Conservation (phyloP, 345 rosid species). For the Populus pruinosa region DNA sequence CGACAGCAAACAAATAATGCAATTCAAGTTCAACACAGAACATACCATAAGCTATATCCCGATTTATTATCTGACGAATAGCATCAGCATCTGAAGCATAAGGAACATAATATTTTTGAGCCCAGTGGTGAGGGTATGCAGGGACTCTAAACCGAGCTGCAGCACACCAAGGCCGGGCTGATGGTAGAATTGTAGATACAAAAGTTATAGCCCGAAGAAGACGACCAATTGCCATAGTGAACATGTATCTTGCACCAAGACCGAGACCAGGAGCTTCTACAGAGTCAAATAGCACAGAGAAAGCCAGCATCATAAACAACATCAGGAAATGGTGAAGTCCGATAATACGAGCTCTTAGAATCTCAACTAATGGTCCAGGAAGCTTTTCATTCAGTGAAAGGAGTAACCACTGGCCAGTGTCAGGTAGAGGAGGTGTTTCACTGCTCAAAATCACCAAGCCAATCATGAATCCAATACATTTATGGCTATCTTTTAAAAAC, state of each 20-base stretch:
- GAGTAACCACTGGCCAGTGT: slow-evolving; percentile 90
- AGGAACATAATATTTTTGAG: slow-evolving; percentile 85
- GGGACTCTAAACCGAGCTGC: slow-evolving; percentile 62
- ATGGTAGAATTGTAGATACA: slow-evolving; percentile 82
- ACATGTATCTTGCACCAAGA: slow-evolving; percentile 83
- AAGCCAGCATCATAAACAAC: slow-evolving; percentile 84
- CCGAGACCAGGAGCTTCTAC: slow-evolving; percentile 94
- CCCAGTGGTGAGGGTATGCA: slow-evolving; percentile 79
- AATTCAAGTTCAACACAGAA: not conserved
- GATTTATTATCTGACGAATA: slow-evolving; percentile 50
- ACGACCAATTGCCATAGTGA: slow-evolving; percentile 90
- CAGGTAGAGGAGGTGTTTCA: slow-evolving; percentile 73
- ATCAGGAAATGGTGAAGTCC: slow-evolving; percentile 83
- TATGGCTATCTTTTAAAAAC: slow-evolving; percentile 1
- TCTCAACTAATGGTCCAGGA: slow-evolving; percentile 59
- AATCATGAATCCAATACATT: slow-evolving; percentile 13
- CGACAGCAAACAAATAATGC: not conserved
- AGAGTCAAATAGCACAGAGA: slow-evolving; percentile 76
- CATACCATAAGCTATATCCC: slow-evolving; percentile 68
- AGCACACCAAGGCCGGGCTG: slow-evolving; percentile 96
- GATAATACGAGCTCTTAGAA: slow-evolving; percentile 77
- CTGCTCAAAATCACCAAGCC: slow-evolving; percentile 43
- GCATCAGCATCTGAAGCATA: slow-evolving; percentile 69
- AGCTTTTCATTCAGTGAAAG: slow-evolving; percentile 82
- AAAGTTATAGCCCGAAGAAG: slow-evolving; percentile 86